Conservation (phyloP, 805 yeast species). For the Hanseniaspora thailandica region DNA sequence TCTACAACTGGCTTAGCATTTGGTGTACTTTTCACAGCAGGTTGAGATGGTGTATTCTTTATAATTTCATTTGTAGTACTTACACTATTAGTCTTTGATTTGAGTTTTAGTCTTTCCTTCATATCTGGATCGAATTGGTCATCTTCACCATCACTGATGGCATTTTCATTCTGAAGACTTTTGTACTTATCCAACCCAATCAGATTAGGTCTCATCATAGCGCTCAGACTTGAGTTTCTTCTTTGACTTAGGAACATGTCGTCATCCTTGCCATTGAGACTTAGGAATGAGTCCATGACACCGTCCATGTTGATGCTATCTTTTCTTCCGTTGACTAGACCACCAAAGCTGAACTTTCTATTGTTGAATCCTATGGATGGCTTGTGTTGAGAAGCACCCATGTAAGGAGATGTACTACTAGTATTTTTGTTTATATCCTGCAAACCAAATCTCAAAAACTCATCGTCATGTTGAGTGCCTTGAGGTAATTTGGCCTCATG, state of each 20-base stretch:
- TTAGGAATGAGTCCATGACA: constrained; percentile 19
- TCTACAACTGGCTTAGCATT: neutral
- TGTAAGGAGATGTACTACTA: constrained; percentile 3
- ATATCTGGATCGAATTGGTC: constrained; percentile 11
- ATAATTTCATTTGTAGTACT: constrained; percentile 3
- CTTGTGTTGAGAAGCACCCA: constrained; percentile 8
- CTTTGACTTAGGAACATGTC: constrained; percentile 21
- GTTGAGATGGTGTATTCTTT: neutral
- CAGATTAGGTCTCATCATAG: constrained; percentile 11
- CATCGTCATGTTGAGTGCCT: constrained; percentile 7
- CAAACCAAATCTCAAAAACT: constrained; percentile 7
- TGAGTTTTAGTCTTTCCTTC: constrained; percentile 1
- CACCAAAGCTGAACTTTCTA: constrained; percentile 14
- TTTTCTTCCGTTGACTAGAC: constrained; percentile 7
- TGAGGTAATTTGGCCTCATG: constrained; percentile 1
- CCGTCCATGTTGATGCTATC: constrained; percentile 12
- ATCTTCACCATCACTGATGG: constrained; percentile 15
- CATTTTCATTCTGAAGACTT: constrained; percentile 11
- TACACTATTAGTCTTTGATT: constrained; percentile 1
- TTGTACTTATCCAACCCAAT: constrained; percentile 4
- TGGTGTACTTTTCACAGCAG: neutral
- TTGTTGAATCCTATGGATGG: neutral
- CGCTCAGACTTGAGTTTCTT: constrained; percentile 17
- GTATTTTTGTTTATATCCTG: constrained; percentile 5
- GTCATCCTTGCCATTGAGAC: constrained; percentile 27